Conservation (phyloP, 139 green algal genomes). For the Trebouxia sp. region DNA sequence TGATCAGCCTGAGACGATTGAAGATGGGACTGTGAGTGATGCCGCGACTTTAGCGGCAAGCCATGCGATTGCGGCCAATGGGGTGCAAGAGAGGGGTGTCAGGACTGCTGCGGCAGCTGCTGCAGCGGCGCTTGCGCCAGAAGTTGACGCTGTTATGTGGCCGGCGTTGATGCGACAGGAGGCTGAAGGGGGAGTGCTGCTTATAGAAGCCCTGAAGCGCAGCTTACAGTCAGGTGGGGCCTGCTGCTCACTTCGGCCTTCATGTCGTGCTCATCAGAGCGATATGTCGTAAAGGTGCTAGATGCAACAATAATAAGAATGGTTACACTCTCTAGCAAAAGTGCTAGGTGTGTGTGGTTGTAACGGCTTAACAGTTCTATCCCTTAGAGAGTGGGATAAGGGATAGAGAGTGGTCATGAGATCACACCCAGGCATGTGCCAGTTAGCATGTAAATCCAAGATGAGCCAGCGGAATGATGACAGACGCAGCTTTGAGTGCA, state of each 20-base stretch:
- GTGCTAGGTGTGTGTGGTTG: background rate
- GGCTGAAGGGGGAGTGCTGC: conserved; percentile 46
- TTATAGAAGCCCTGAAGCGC: conserved; percentile 42
- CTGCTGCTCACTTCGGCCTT: background rate
- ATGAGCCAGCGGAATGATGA: too few species aligned
- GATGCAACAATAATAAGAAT: background rate
- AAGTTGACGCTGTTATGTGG: background rate
- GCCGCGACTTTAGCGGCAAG: background rate
- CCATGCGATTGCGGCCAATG: background rate
- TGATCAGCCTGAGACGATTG: background rate
- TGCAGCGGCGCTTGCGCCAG: background rate
- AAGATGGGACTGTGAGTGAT: background rate
- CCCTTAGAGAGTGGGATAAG: background rate
- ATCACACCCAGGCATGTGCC: too few species aligned
- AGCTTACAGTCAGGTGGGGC: conserved; percentile 26
- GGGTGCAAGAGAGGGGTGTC: conserved; percentile 1
- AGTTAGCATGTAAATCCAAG: too few species aligned
- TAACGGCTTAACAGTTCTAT: background rate
- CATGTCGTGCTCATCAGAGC: background rate
- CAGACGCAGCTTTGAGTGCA: too few species aligned
- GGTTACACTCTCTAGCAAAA: background rate
- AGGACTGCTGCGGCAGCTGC: background rate
- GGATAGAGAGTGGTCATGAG: background rate
- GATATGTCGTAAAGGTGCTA: background rate
- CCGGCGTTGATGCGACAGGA: conserved; percentile 43